Base-by-base conservation (phyloP, 495 filamentous ascomycete species). In the Clavariopsis aquatica region DNA sequence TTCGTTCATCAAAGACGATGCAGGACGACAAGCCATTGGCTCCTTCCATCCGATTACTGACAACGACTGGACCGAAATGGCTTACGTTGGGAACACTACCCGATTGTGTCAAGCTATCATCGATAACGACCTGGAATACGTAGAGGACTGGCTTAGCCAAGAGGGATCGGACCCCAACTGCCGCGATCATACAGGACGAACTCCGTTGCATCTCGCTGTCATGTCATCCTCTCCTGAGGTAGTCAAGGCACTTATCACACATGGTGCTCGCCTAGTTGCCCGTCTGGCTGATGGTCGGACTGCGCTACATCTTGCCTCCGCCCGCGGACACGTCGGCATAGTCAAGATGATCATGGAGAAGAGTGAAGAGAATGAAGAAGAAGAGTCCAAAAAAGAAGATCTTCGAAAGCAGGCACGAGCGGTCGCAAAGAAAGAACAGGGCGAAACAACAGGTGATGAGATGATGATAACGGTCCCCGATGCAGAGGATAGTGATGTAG, bases 41-140 rank as follows among this genome's bases (percentile, higher is more conserved):
- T 82, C 80, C 57, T 94, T 94, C 78, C 87, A 93, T 65, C 90
- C 90, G 0, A 83, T 92, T 26, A 91, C 86, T 0, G 87, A 89
- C 3, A 83, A 88, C 43, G 89, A 93, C 68, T 95, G 90, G 87
- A 92, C 89, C 74, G 81, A 82, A 66, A 85, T 84, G 82, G 81
- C 89, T 0, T 95, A 93, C 71, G 79, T 92, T 47, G 88, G 87
- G 26, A 86, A 87, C 64, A 90, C 87, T 6, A 84, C 82, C 24
- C 75, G 79, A 15, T 78, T 95, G 4, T 93, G 88, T 70, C 84
- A 91, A 66, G 87, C 87, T 0, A 93, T 95, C 38, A 83, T 90
- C 8, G 84, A 92, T 57, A 77, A 78, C 4, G 84, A 93, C 73
- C 58, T 87, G 5, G 81, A 85, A 26, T 77, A 82, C 54, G 88